phyloP scores from a whole-genome alignment of 2,329 filamentous ascomycete species.

The Zopfia rhizophila region DNA sequence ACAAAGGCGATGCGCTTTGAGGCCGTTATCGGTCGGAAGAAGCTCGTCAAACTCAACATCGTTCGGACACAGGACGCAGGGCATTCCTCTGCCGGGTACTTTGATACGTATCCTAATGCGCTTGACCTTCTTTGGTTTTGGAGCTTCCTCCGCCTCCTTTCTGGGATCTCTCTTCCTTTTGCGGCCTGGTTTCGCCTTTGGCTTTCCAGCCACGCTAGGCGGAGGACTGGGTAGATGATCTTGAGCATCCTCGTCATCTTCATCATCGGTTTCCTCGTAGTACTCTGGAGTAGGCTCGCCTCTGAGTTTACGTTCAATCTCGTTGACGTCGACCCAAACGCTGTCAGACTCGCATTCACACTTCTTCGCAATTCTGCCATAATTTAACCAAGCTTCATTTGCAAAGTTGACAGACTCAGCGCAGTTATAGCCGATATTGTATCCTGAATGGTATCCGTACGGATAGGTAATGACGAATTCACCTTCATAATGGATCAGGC shows the following conservation, averaged over 20 bases:
- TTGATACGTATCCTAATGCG: slow-evolving; percentile 76
- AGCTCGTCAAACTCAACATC: slow-evolving; percentile 83
- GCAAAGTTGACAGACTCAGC: slow-evolving; percentile 99
- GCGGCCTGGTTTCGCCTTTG: slow-evolving; percentile 72
- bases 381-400: slow-evolving; percentile 92
- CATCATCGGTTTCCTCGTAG: slow-evolving; percentile 80
- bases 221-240: slow-evolving; percentile 80
- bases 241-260: slow-evolving; percentile 68
- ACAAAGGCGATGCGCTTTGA: slow-evolving; percentile 87
- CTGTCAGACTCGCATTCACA: slow-evolving; percentile 98
- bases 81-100: slow-evolving; percentile 76
- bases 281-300: slow-evolving; percentile 85
- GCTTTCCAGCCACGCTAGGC: slow-evolving; percentile 75
- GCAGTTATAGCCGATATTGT: slow-evolving; percentile 98
- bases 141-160: slow-evolving; percentile 55
- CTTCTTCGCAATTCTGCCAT: slow-evolving; percentile 94
- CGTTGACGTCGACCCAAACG: slow-evolving; percentile 96
- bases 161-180: slow-evolving; percentile 75
- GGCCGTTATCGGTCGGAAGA: slow-evolving; percentile 87
- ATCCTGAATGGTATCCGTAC: slow-evolving; percentile 98
- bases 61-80: slow-evolving; percentile 93
- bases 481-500: slow-evolving; percentile 91
- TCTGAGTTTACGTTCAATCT: slow-evolving; percentile 92
- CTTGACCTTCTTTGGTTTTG: slow-evolving; percentile 76
- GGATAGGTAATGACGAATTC: slow-evolving; percentile 99